These are phyloP conservation scores for Suillus occidentalis DNA, from an alignment of 768 basidiomycete species.

Conservation along the genomic window DNA sequence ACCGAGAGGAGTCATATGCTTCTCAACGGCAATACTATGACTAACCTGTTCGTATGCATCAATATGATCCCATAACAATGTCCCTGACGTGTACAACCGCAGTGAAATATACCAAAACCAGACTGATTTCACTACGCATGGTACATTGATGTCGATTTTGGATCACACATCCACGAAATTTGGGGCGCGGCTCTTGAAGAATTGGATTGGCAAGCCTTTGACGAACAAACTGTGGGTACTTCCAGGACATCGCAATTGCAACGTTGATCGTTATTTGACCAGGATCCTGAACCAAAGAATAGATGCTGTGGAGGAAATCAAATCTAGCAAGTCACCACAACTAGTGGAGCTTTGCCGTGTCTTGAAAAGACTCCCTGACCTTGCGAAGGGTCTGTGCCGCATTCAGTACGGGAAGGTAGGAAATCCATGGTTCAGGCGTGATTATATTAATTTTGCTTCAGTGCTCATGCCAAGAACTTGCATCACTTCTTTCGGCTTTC, in stretches of 20 bases:
- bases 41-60: constrained; percentile 56
- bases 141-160: constrained; percentile 82
- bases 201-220: constrained; percentile 87
- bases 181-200: constrained; percentile 78
- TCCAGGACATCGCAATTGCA: neutral
- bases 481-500: constrained; percentile 73
- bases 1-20: constrained; percentile 80
- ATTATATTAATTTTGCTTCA: constrained; percentile 25
- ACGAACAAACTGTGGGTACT: constrained; percentile 48
- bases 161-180: constrained; percentile 88
- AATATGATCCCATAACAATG: neutral
- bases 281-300: constrained; percentile 76
- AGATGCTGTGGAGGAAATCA: constrained; percentile 85
- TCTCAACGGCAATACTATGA: constrained; percentile 82
- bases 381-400: constrained; percentile 80
- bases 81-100: constrained; percentile 1
- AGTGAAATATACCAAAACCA: constrained; percentile 92
- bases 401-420: constrained; percentile 89
- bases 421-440: constrained; percentile 1
- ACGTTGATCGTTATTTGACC: constrained; percentile 7
- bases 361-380: constrained; percentile 81
- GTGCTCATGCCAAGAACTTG: constrained; percentile 85
- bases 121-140: constrained; percentile 70
- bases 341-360: constrained; percentile 66
- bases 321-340: constrained; percentile 55